Base-by-base conservation (phyloP, 2,329 filamentous ascomycete species). In the Cladophialophora carrionii region DNA sequence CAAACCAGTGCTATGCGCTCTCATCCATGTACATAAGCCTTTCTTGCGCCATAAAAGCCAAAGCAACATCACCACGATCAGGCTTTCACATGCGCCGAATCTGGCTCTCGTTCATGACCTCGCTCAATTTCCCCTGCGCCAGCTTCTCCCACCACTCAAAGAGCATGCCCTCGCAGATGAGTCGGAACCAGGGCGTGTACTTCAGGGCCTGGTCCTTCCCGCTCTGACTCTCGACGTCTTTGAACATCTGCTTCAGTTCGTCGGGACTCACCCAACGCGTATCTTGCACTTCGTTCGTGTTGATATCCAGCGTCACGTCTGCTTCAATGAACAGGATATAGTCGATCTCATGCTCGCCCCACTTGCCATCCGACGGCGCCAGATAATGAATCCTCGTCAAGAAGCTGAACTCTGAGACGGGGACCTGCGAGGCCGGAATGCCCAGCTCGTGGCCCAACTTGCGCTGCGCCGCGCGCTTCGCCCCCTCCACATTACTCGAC, bases 261-360 rank as follows among this genome's bases (percentile, higher is more conserved):
- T 92, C 88, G 48, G 90, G 85, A 24, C 88, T 88, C 66, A 97
- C 93, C 73, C 96, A 99, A 77, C 88, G 85, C 24, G 89, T 91
- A 70, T 90, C 94, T 74, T 88, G 87, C 55, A 92, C 93, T 81
- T 99, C 95, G 79, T 99, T 99, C 70, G 84, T 83, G 81, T 93
- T 99, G 73, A 87, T 79, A 64, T 91, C 69, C n/a, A 96, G 81
- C 73, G 96, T 90, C 64, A 98, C 94, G 69, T 96, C 90, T 64
- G 92, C 90, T 82, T 96, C 91, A 83, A 98, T 97, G 81, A 99
- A 98, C 62, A 99, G 87, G 71, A 99, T 99, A 79, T 99, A 99
- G 79, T 99, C 95, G 76, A 99, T 93, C 82, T 99, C 95, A 77
- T 99, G 95, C 82, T 99, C 95, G 72, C 95, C 95, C 95, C 95